phyloP scores from a whole-genome alignment of 2,329 filamentous ascomycete species.

The Knufia fluminis region DNA sequence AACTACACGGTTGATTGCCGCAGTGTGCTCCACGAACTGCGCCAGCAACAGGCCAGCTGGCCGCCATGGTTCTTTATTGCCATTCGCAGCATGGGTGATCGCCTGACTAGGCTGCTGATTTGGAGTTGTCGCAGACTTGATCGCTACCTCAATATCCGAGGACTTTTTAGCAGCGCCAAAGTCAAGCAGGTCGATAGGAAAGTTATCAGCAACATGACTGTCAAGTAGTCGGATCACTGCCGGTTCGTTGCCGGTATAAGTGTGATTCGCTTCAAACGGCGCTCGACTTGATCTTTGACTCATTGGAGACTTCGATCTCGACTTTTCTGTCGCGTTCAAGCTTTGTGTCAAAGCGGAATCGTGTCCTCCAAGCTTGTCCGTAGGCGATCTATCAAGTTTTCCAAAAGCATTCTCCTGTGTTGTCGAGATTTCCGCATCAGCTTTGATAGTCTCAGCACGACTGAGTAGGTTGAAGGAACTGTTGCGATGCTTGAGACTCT shows the following conservation, averaged over 20 bases:
- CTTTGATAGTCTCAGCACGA: slow-evolving; percentile 49
- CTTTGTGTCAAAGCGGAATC: slow-evolving; percentile 30
- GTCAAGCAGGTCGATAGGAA: slow-evolving; percentile 51
- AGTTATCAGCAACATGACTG: slow-evolving; percentile 65
- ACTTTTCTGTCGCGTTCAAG: slow-evolving; percentile 23
- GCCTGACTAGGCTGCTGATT: slow-evolving; percentile 15
- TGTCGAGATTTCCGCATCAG: slow-evolving; percentile 55
- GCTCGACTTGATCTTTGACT: slow-evolving; percentile 23
- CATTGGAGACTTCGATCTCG: slow-evolving; percentile 20
- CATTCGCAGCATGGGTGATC: neutral
- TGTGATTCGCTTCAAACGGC: slow-evolving; percentile 59
- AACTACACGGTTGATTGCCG: slow-evolving; percentile 69
- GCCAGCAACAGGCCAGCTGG: slow-evolving; percentile 77
- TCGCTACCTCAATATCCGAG: slow-evolving; percentile 52
- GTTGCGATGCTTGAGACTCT: slow-evolving; percentile 36
- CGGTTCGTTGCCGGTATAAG: slow-evolving; percentile 70
- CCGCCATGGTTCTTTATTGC: slow-evolving; percentile 58
- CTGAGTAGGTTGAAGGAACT: slow-evolving; percentile 54
- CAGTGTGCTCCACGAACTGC: slow-evolving; percentile 79
- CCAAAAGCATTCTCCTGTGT: slow-evolving; percentile 57
- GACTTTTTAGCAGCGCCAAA: slow-evolving; percentile 63
- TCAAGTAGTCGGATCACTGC: slow-evolving; percentile 60
- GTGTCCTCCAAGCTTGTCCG: slow-evolving; percentile 26
- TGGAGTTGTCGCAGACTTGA: slow-evolving; percentile 45
- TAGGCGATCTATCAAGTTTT: slow-evolving; percentile 41